Base-by-base conservation (phyloP, 345 rosid genomes). In the Alliaria petiolata region DNA sequence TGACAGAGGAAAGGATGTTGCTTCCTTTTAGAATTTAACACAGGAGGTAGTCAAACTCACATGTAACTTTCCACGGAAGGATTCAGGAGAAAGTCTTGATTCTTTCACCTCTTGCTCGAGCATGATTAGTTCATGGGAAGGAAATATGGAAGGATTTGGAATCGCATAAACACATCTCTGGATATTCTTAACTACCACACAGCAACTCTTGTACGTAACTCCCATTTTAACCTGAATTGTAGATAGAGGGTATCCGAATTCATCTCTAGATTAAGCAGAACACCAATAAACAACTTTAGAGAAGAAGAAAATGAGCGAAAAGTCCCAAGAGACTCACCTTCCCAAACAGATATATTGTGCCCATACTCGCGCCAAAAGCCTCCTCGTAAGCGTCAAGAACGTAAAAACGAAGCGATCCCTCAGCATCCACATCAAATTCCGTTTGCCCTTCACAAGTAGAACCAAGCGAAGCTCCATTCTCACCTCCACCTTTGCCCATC, bases 131-230 rank as follows among this genome's bases (percentile, higher is more conserved):
- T 89, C 92, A 49, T 84, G 84, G 36, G 81, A 76, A 67, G 78
- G 83, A 81, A 91, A 84, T 53, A 87, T 40, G 44, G 89, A 81
- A 78, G 77, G 80, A 64, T 59, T 71, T 72, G 99, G 97, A 69
- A 93, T 80, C 65, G 97, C 97, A 81, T 85, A 93, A 56, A 91
- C 88, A 74, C 97, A 86, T 80, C 96, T 87, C 75, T 83, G 85
- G 79, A 83, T 87, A 77, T 89, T 87, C 85, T 87, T 91, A 38
- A 93, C 86, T 68, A 89, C 85, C 66, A 81, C 82, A 46, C 97
- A 91, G 81, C 99, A 95, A 73, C 97, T 95, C 49, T 89, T 89
- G 84, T 83, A 87, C 12, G 72, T 58, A 43, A 72, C 81, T 79
- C 89, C 97, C 51, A 79, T 80, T 89, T 88, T 95, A 74, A 95